These are phyloP conservation scores for Myxozyma udenii DNA, from an alignment of 805 yeast genomes.

Conservation along the genomic window DNA sequence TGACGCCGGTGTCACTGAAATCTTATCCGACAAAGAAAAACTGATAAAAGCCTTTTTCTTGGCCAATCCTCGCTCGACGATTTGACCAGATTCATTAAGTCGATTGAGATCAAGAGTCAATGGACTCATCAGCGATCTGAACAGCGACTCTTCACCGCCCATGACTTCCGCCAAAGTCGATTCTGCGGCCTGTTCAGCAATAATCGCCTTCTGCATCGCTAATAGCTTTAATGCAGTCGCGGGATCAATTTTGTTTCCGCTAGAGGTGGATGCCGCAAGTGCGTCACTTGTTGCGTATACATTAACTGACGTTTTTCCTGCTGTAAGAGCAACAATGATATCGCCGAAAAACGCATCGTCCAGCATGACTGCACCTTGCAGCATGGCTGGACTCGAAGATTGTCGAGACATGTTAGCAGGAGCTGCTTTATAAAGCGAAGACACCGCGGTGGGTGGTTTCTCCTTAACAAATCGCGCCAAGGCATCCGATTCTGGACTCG, in stretches of 20 bases:
- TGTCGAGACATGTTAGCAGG: background rate
- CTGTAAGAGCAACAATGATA: slow-evolving; percentile 3
- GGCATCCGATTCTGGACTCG: slow-evolving; percentile 6
- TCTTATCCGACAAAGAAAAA: slow-evolving; percentile 27
- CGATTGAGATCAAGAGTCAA: slow-evolving; percentile 5
- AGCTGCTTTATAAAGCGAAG: background rate
- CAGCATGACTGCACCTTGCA: slow-evolving; percentile 11
- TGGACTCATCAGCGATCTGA: slow-evolving; percentile 20
- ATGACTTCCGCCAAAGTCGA: background rate
- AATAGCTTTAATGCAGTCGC: background rate
- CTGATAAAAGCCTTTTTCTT: slow-evolving; percentile 4
- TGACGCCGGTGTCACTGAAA: slow-evolving; percentile 32
- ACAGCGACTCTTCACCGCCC: background rate
- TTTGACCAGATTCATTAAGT: slow-evolving; percentile 2
- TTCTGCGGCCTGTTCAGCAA: background rate
- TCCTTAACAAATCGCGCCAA: slow-evolving; percentile 2
- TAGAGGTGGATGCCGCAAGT: background rate
- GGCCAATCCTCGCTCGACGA: slow-evolving; percentile 4
- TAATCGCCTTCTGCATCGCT: background rate
- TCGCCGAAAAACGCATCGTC: slow-evolving; percentile 14
- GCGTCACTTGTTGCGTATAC: slow-evolving; percentile 1
- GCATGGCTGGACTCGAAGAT: background rate
- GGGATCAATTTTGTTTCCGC: background rate
- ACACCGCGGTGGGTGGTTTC: slow-evolving; percentile 3
- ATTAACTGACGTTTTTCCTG: slow-evolving; percentile 2